Conservation (phyloP, 805 yeast species). For the Nakazawaea molendinolei region DNA sequence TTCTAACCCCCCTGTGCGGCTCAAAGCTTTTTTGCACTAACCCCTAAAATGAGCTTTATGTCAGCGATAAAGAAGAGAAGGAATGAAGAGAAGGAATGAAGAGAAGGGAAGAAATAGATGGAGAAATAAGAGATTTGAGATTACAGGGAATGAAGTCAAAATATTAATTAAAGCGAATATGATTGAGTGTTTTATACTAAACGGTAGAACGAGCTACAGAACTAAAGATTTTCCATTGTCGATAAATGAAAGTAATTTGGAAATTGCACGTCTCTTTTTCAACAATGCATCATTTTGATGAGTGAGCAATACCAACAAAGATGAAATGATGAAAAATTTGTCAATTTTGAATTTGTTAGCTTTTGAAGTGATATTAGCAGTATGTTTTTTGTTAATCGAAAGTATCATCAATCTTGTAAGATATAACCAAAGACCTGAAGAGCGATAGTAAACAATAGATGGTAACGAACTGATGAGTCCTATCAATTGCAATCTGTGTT, state of each 20-base stretch:
- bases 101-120: too few relatives aligned
- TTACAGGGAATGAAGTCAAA: too few relatives aligned
- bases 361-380: not conserved
- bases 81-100: too few relatives aligned
- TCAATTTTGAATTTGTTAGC: constrained; percentile 6
- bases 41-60: too few relatives aligned
- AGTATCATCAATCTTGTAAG: constrained; percentile 4
- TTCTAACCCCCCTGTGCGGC: too few relatives aligned
- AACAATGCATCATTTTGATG: constrained; percentile 1
- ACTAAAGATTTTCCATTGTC: not conserved
- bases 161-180: too few relatives aligned
- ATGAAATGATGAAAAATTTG: constrained; percentile 5
- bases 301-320: constrained; percentile 4
- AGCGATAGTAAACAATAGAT: not conserved
- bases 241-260: constrained; percentile 2
- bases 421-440: constrained; percentile 5
- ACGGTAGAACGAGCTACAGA: too few relatives aligned
- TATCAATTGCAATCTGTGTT: constrained; percentile 1
- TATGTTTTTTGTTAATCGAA: constrained; percentile 9
- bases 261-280: not conserved
- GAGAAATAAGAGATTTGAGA: too few relatives aligned
- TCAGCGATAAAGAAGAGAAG: too few relatives aligned
- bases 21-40: too few relatives aligned
- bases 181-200: too few relatives aligned
- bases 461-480: constrained; percentile 5